phyloP scores from a whole-genome alignment of 2,329 filamentous ascomycete species.

The Dactylellina leptospora region DNA sequence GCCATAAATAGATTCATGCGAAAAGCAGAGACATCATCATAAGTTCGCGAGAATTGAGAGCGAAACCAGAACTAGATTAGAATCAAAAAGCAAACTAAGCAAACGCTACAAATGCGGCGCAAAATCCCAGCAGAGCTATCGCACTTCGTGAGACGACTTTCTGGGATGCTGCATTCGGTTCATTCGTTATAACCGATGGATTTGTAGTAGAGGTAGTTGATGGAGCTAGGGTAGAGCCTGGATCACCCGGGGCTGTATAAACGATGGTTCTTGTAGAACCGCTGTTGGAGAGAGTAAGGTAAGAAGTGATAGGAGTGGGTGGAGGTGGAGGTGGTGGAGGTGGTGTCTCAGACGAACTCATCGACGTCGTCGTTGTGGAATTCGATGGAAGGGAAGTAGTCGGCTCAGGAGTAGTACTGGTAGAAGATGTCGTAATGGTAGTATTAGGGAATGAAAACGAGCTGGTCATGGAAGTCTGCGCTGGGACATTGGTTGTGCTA shows the following conservation, averaged over 20 bases:
- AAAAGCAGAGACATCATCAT: conserved; percentile 1
- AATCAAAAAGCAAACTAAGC: not conserved
- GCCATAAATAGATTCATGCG: not conserved
- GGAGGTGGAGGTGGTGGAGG: conserved; percentile 13
- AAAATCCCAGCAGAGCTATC: conserved; percentile 12
- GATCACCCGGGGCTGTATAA: conserved; percentile 36
- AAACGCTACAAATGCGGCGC: conserved; percentile 23
- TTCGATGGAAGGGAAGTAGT: conserved; percentile 23
- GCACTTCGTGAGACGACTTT: conserved; percentile 1
- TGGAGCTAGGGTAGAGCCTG: conserved; percentile 19
- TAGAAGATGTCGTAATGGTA: conserved; percentile 25
- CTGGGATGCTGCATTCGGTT: conserved; percentile 20
- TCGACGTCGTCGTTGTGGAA: conserved; percentile 17
- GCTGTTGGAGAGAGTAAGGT: conserved; percentile 33
- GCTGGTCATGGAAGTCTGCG: not conserved
- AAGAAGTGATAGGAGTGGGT: conserved; percentile 27
- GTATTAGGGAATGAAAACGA: conserved; percentile 40
- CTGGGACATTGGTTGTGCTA: not conserved
- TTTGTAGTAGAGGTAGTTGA: conserved; percentile 4
- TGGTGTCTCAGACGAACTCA: not conserved
- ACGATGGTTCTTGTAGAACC: conserved; percentile 37
- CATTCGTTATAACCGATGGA: conserved; percentile 39
- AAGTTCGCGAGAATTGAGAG: not conserved
- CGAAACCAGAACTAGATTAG: no score
- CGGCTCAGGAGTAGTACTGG: not conserved